These are phyloP conservation scores for Neoarthrinium moseri DNA, from an alignment of 2,329 filamentous ascomycete genomes.

Conservation along the genomic window DNA sequence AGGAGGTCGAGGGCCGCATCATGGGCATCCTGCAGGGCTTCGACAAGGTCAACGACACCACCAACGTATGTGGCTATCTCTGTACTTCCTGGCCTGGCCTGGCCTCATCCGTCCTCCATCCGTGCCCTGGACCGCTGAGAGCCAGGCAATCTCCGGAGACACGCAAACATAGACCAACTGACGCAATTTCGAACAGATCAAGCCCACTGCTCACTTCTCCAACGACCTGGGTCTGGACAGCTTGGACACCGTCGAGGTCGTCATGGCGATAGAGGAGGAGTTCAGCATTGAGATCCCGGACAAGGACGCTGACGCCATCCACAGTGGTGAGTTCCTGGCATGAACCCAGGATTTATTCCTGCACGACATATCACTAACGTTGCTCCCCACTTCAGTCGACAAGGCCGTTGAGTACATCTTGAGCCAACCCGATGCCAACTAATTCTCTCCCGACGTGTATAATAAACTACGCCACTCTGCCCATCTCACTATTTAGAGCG, in stretches of 20 bases:
- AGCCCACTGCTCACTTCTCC: conserved; percentile 81
- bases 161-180: conserved; percentile 7
- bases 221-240: conserved; percentile 97
- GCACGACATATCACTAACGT: conserved; percentile 15
- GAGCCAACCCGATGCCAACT: conserved; percentile 86
- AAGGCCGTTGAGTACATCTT: conserved; percentile 94
- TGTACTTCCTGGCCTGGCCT: not conserved
- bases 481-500: conserved; percentile 1
- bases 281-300: conserved; percentile 95
- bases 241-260: conserved; percentile 97
- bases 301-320: conserved; percentile 92
- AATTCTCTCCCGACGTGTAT: conserved; percentile 26
- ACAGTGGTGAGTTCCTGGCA: conserved; percentile 77
- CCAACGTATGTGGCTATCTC: conserved; percentile 50
- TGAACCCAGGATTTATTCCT: not conserved
- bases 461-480: conserved; percentile 16
- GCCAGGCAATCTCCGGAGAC: not conserved
- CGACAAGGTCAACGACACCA: conserved; percentile 81
- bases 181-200: conserved; percentile 62
- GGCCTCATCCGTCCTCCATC: not conserved
- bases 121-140: not conserved
- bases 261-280: conserved; percentile 96
- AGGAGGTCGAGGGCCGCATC: conserved; percentile 89
- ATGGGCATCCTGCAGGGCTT: conserved; percentile 91
- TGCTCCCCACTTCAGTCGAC: conserved; percentile 62